Percentiles rank a stretch among this genome's conserved stretches.
Conservation (phyloP, 1,139 yeast species). For the Zygoascus sp. region DNA sequence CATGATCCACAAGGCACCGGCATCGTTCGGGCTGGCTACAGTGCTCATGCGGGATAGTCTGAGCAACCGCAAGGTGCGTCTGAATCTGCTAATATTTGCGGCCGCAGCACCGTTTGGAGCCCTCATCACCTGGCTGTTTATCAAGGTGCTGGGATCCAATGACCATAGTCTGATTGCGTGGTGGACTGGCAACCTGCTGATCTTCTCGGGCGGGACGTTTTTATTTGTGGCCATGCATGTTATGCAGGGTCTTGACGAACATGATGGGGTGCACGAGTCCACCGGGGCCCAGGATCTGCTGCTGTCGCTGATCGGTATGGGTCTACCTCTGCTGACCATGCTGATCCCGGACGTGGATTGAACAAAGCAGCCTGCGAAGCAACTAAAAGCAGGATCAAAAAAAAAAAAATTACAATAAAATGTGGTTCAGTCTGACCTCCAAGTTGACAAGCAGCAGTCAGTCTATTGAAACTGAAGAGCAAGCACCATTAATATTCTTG, state of each 20-base stretch:
- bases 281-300: slow-evolving; percentile 20
- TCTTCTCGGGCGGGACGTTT: slow-evolving; percentile 72
- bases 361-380: neutral
- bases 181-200: slow-evolving; percentile 48
- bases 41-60: slow-evolving; percentile 43
- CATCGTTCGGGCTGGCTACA: slow-evolving; percentile 64
- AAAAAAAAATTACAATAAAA: neutral
- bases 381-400: neutral
- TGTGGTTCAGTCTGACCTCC: no score
- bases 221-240: slow-evolving; percentile 66
- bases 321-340: slow-evolving; percentile 32
- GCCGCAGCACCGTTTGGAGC: slow-evolving; percentile 53
- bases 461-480: no score
- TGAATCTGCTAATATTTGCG: slow-evolving; percentile 47
- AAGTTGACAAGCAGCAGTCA: no score
- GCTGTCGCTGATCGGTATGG: slow-evolving; percentile 33
- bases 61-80: slow-evolving; percentile 33
- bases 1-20: slow-evolving; percentile 69
- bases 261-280: slow-evolving; percentile 10
- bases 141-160: slow-evolving; percentile 34
- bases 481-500: no score
- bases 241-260: slow-evolving; percentile 38
- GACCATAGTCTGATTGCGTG: slow-evolving; percentile 32
- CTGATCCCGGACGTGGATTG: slow-evolving; percentile 30
- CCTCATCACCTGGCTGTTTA: slow-evolving; percentile 42